phyloP scores from a whole-genome alignment of 805 yeast genomes.

The Metschnikowia drakensbergensis region DNA sequence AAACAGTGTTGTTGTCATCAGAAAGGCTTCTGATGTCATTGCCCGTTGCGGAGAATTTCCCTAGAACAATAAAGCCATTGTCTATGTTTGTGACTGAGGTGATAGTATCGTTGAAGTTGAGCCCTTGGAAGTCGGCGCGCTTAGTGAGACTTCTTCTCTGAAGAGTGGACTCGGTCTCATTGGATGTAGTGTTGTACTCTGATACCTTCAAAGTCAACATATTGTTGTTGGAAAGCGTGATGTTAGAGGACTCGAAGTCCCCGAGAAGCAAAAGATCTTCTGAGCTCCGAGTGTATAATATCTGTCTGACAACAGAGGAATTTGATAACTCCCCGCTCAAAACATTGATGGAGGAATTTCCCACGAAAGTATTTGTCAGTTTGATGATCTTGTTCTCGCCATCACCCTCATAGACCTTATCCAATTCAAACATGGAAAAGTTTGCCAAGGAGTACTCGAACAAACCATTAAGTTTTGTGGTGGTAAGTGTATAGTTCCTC shows the following conservation, averaged over 20 bases:
- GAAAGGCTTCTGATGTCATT: constrained; percentile 24
- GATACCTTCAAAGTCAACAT: constrained; percentile 26
- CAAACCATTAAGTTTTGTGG: constrained; percentile 61
- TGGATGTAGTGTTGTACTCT: constrained; percentile 31
- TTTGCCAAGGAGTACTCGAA: constrained; percentile 78
- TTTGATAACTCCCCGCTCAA: constrained; percentile 30
- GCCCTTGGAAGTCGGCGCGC: constrained; percentile 27
- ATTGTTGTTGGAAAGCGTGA: constrained; percentile 25
- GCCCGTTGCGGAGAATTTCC: constrained; percentile 28
- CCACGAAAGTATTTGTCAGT: constrained; percentile 34
- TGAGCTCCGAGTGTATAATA: constrained; percentile 5
- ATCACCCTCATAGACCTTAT: constrained; percentile 20
- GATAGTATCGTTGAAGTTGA: constrained; percentile 28
- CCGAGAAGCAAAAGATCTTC: constrained; percentile 44
- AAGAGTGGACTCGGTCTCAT: constrained; percentile 22
- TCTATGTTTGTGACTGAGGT: constrained; percentile 20
- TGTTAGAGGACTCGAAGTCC: constrained; percentile 34
- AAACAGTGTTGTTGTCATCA: constrained; percentile 22
- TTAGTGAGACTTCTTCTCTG: constrained; percentile 12
- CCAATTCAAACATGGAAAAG: constrained; percentile 41
- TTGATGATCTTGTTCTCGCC: constrained; percentile 24
- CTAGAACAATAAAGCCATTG: constrained; percentile 27
- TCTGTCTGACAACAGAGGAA: constrained; percentile 7
- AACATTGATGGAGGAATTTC: constrained; percentile 37
- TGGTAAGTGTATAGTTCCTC: constrained; percentile 15